phyloP scores from a whole-genome alignment of 352 stramenopile genomes.

The Pythium dissotocum region DNA sequence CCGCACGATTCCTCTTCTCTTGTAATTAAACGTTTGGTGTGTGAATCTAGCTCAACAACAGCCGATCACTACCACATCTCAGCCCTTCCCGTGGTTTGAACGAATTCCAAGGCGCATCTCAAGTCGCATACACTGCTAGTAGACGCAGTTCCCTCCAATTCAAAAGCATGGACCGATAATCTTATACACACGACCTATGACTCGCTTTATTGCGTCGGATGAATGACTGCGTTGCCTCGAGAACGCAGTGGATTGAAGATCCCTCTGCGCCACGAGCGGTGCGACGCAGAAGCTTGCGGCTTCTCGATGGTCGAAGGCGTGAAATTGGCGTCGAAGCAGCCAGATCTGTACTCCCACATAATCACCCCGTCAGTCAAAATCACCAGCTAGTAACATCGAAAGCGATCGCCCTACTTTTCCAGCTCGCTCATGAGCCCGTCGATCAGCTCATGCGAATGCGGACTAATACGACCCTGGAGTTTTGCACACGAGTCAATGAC shows the following conservation, averaged over 20 bases:
- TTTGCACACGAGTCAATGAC: not conserved
- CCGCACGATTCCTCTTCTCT: not conserved
- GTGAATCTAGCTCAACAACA: not conserved
- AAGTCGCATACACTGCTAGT: not conserved
- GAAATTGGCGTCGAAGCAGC: slow-evolving; percentile 59
- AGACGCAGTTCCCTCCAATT: not conserved
- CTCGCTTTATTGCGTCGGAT: slow-evolving; percentile 1
- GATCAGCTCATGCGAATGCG: slow-evolving; percentile 36
- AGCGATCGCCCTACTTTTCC: slow-evolving; percentile 33
- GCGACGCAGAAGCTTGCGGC: slow-evolving; percentile 2
- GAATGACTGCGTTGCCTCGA: not conserved
- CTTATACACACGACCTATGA: not conserved
- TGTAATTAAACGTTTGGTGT: not conserved
- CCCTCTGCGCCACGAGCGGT: not conserved
- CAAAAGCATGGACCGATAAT: not conserved
- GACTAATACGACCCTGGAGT: slow-evolving; percentile 31
- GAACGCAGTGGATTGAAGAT: slow-evolving; percentile 12
- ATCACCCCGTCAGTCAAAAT: slow-evolving; percentile 2
- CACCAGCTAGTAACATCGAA: not conserved
- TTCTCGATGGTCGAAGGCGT: slow-evolving; percentile 46
- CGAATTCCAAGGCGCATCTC: not conserved
- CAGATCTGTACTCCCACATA: slow-evolving; percentile 28
- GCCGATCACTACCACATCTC: slow-evolving; percentile 19
- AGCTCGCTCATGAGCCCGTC: slow-evolving; percentile 47
- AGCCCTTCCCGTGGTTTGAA: not conserved